Evolutionary conservation across 768 basidiomycete genomes (phyloP), one percentile per base, ranked within the genome.

Genomic region (Phanerochaete carnosa): DNA sequence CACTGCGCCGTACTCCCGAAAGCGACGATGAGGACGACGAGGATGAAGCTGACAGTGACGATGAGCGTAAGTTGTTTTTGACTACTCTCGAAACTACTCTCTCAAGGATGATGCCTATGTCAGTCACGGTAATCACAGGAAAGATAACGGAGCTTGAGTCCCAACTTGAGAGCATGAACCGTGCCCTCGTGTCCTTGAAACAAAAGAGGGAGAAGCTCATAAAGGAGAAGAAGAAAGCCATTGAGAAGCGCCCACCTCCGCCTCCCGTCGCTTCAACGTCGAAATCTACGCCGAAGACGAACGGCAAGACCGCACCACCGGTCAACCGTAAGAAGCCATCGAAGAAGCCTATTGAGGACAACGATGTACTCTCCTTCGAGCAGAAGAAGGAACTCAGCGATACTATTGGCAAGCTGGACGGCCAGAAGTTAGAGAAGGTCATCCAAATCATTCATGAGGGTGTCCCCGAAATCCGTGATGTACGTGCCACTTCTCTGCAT

Each of bases 301-400:
- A 80, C 28, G 73, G 79, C 30, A 88, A 86, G 64, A 64, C 79
- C 19, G 66, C 77, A 7, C 71, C 77, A 15, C 68, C 79, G 19
- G 69, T 66, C 32, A 78, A 65, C 33, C 72, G 75, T 43, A 86
- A 86, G 76, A 76, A 78, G 65, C 84, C 82, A 68, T 65, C 75
- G 33, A 91, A 90, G 80, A 90, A 89, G 72, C 79, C 71, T 15
- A 67, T 80, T 39, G 72, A 86, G 46, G 90, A 93, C 65, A 89
- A 92, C 67, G 92, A 94, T 59, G 86, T 89, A 1, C 80, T 98
- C 37, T 90, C 92, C 55, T 92, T 96, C 72, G 93, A 94, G 65
- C 96, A 98, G 80, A 99, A 99, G 88, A 95, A 97, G 75, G 94
- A 98, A 71, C 79, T 99, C 58, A 96, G 95, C 69, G 95, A 98